Evolutionary conservation across 768 basidiomycete genomes (phyloP).

Genomic region (Lepiota brunneoincarnata): DNA sequence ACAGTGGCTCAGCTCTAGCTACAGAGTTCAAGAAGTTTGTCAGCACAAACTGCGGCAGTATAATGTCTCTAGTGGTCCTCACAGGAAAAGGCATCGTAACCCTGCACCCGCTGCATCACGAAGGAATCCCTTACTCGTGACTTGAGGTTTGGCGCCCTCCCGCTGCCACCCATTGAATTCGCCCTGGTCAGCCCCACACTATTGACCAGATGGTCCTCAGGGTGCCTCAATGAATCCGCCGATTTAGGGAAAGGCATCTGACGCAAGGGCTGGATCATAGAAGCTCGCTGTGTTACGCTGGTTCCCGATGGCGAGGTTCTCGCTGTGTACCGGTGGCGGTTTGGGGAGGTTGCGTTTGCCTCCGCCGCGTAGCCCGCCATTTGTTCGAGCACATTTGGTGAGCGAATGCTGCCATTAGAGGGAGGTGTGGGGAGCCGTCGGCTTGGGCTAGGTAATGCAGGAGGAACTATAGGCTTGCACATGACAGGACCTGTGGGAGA

Average conservation of each 20-base stretch:
- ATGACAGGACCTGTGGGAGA: conserved; percentile 10
- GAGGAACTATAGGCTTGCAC: background rate
- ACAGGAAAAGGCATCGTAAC: background rate
- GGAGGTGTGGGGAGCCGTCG: background rate
- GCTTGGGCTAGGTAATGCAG: conserved; percentile 5
- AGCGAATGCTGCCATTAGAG: background rate
- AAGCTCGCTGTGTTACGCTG: background rate
- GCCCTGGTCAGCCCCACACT: background rate
- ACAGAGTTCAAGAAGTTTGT: no score
- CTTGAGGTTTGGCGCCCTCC: background rate
- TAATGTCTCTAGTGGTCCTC: background rate
- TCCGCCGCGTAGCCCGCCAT: background rate
- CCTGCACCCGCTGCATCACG: background rate
- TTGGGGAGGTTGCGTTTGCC: background rate
- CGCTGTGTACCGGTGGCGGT: background rate
- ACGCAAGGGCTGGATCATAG: background rate
- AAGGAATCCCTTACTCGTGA: background rate
- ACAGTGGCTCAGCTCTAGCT: no score
- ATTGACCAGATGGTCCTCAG: background rate
- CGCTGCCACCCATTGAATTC: background rate
- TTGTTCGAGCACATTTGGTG: conserved; percentile 1
- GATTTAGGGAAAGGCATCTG: background rate
- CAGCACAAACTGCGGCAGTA: background rate
- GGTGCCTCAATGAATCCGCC: background rate
- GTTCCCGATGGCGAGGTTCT: background rate